Conservation (phyloP, 805 yeast species). For the Candida saitoana region DNA sequence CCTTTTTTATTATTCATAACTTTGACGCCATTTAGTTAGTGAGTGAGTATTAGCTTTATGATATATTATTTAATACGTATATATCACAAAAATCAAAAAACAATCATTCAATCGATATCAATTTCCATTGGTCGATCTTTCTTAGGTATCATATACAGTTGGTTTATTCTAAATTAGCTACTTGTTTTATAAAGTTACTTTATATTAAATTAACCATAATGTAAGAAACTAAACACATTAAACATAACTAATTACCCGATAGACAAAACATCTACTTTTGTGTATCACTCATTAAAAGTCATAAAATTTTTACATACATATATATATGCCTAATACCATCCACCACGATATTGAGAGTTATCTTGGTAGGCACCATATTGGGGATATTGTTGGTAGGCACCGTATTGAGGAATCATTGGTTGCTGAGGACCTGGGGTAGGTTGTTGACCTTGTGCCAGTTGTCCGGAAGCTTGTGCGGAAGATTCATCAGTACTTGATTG, state of each 20-base stretch:
- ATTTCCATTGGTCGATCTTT: too few relatives aligned
- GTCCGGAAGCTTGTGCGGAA: constrained; percentile 8
- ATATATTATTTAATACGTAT: too few relatives aligned
- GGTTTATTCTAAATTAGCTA: too few relatives aligned
- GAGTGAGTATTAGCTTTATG: too few relatives aligned
- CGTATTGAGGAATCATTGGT: constrained; percentile 40
- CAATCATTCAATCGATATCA: too few relatives aligned
- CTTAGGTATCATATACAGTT: too few relatives aligned
- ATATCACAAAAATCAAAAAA: too few relatives aligned
- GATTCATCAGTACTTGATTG: constrained; percentile 4
- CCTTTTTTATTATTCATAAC: too few relatives aligned
- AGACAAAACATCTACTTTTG: constrained; percentile 3
- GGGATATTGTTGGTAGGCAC: constrained; percentile 45
- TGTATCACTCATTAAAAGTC: constrained; percentile 4
- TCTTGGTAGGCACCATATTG: constrained; percentile 47
- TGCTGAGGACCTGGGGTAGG: constrained; percentile 32
- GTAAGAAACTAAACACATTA: constrained; percentile 3
- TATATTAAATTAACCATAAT: constrained; percentile 2
- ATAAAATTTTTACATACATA: too few relatives aligned
- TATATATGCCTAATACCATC: constrained; percentile 43
- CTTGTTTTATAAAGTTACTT: constrained; percentile 2
- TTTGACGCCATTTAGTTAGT: too few relatives aligned
- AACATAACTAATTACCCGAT: not conserved
- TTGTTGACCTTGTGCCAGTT: constrained; percentile 21
- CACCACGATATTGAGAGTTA: constrained; percentile 35